Evolutionary conservation across 345 rosid genomes (phyloP), one percentile per base, ranked within the genome.

Genomic region (Dipteronia sinensis): DNA sequence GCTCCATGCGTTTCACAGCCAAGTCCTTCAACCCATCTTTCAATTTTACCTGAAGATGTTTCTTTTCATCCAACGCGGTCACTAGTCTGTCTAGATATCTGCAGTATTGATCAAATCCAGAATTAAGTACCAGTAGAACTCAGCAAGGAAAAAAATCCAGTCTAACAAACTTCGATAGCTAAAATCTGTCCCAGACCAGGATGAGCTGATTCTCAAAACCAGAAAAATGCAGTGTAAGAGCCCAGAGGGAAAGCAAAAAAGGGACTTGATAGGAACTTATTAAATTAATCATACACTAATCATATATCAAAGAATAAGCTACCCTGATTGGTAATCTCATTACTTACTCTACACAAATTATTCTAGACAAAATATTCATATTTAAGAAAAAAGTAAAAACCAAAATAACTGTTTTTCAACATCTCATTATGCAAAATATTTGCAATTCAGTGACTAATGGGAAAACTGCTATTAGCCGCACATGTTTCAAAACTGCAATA

Each of bases 51-150:
- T 91, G 98, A 22, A 90, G 97, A 78, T 94, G 86, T 81, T 90
- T 92, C 83, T 93, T 96, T 80, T 90, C 99, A 81, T 96, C 98
- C 83, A 96, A 86, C 55, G 90, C 79, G 46, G 81, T 86, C 22
- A 94, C 97, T 47, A 94, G 86, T 86, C 98, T 94, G 78, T 94
- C 97, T 80, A 96, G 85, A 83, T 90, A 96, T 78, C 99, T 95
- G 92, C 27, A 78, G 71, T 25, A 76, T 81, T 69, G 55, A 49
- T 55, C 65, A 77, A 75, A 73, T 53, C 19, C 25, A 38, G 53
- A 34, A 11, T 22, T 49, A 29, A 9, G 44, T 27, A 75, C 59
- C 49, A 20, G 7, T 44, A 72, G 51, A 53, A 56, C 42, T 42
- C 65, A 55, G 58, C n/a, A 8, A 58, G 10, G 1, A 13, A 47